Evolutionary conservation across 2,329 filamentous ascomycete species (phyloP).

Genomic region (Arthroderma sp.): DNA sequence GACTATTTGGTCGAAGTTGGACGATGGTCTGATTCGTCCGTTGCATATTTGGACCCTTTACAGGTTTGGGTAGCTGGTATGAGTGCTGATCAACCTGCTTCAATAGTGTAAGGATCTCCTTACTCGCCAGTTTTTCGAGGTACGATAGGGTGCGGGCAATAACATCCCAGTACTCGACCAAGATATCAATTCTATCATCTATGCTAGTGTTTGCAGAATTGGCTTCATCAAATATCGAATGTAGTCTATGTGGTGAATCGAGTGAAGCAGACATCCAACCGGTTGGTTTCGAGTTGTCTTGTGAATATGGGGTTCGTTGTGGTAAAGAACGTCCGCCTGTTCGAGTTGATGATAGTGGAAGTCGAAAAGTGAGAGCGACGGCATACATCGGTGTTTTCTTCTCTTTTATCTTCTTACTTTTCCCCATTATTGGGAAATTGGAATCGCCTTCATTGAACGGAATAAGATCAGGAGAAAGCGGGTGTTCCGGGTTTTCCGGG

Average conservation of each 20-base stretch:
- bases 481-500: constrained; percentile 22
- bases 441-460: constrained; percentile 23
- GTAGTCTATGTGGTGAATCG: constrained; percentile 30
- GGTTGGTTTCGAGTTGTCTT: constrained; percentile 16
- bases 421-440: constrained; percentile 26
- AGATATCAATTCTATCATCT: constrained; percentile 42
- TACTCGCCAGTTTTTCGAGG: constrained; percentile 39
- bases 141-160: constrained; percentile 43
- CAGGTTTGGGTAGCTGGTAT: constrained; percentile 29
- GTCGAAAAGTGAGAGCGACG: constrained; percentile 43
- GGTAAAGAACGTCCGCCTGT: constrained; percentile 23
- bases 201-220: constrained; percentile 34
- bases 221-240: constrained; percentile 25
- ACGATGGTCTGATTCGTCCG: constrained; percentile 36
- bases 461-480: constrained; percentile 20
- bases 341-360: constrained; percentile 30
- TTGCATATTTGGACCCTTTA: constrained; percentile 35
- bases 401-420: constrained; percentile 36
- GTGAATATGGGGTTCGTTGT: constrained; percentile 21
- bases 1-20: constrained; percentile 37
- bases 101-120: constrained; percentile 39
- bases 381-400: constrained; percentile 47
- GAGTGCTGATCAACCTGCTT: constrained; percentile 34
- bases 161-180: constrained; percentile 48
- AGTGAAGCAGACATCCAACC: constrained; percentile 26